Conservation (phyloP, 176 grass and related monocot genomes). For the Thinopyrum elongatum region DNA sequence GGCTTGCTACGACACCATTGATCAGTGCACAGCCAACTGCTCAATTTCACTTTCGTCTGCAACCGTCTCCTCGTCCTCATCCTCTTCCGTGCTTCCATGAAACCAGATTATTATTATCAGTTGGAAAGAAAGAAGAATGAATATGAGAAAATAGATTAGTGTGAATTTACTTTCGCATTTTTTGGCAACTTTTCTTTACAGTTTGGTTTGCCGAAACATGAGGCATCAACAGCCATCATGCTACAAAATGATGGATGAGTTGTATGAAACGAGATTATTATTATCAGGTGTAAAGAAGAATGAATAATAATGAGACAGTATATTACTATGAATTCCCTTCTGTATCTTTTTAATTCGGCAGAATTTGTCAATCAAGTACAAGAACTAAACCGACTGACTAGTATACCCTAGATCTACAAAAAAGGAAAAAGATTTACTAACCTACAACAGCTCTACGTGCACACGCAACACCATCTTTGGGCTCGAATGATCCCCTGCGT, state of each 20-base stretch:
- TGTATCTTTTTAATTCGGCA: no score
- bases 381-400: no score
- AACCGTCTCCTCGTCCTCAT: neutral
- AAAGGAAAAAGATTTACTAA: no score
- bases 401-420: no score
- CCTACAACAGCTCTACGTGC: no score
- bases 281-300: no score
- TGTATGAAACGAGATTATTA: no score
- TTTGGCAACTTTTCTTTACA: neutral
- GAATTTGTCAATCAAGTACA: no score
- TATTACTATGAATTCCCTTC: no score
- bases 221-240: no score
- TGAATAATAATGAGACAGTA: no score
- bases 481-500: neutral
- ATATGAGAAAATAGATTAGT: neutral
- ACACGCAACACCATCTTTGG: neutral
- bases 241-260: no score
- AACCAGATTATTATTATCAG: neutral
- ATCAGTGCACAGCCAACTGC: neutral
- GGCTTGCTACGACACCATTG: neutral
- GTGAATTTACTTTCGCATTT: neutral
- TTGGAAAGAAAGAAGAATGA: neutral
- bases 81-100: neutral
- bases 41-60: neutral
- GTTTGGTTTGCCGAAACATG: neutral